Evolutionary conservation across 2,329 filamentous ascomycete genomes (phyloP).

Genomic region (Akanthomyces lecanii): DNA sequence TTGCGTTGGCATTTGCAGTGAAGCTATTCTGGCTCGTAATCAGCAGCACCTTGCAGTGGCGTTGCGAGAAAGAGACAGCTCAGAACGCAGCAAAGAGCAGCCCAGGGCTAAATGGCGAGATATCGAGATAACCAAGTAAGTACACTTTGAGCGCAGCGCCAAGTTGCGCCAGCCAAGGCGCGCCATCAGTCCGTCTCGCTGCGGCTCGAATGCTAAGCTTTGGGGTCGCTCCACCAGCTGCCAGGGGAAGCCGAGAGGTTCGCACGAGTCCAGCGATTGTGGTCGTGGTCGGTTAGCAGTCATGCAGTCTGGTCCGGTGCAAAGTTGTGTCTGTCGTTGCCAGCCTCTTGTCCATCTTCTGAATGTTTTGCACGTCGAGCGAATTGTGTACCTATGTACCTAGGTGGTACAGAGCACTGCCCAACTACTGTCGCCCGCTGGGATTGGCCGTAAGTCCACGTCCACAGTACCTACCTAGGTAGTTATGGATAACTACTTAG

Average conservation of each 20-base stretch:
- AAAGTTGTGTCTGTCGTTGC: not conserved
- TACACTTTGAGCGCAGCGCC: not conserved
- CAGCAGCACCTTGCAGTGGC: not conserved
- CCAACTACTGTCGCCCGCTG: not conserved
- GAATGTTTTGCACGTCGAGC: not conserved
- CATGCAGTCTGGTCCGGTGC: too few species aligned
- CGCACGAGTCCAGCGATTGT: not conserved
- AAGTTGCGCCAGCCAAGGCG: not conserved
- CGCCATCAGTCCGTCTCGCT: too few species aligned
- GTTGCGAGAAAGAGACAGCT: not conserved
- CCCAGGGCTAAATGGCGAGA: not conserved
- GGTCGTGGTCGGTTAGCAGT: not conserved
- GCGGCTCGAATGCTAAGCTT: not conserved
- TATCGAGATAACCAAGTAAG: not conserved
- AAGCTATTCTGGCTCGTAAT: not conserved
- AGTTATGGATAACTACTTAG: too few species aligned
- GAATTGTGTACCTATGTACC: not conserved
- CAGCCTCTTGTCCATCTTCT: not conserved
- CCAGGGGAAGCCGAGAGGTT: not conserved
- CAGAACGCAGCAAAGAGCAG: not conserved
- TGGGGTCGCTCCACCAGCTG: not conserved
- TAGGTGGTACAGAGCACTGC: not conserved
- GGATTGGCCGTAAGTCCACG: not conserved
- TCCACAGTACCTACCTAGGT: too few species aligned
- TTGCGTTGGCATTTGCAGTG: not conserved